Base-by-base conservation (phyloP, 2,329 filamentous ascomycete species). In the Exophiala sp. region DNA sequence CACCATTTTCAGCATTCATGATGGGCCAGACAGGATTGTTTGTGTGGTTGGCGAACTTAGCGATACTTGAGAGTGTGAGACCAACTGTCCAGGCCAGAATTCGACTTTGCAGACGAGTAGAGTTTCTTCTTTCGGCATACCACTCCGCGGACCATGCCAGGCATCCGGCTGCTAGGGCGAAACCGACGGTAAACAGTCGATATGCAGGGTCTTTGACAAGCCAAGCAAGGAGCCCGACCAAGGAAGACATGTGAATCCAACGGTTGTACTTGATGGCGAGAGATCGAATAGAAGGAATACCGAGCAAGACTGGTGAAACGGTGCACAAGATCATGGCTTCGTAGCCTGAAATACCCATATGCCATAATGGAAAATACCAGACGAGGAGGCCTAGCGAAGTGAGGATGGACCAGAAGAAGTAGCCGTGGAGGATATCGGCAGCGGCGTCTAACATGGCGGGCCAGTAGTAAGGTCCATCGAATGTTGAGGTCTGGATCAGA, bases 331-430 rank as follows among this genome's bases (percentile, higher is more conserved):
- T 86, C 62, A 95, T 79, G 40, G 85, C 87, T 73, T 99, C 94
- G 68, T 94, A 99, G 59, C 94, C 94, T 3, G 92, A 97, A 57
- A 99, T 95, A 24, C 94, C 94, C 94, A 99, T 99, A 70, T 96
- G 85, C 94, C 94, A 99, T 9, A 99, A 82, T 11, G 94, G 94
- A 69, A 99, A 99, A 72, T 95, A 99, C 94, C 94, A 99, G 41
- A 99, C 87, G 39, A 89, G 79, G 41, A 99, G 78, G 21, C 90
- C 91, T 48, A 99, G 78, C 57, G 90, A 90, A 54, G 94, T 99
- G 61, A 96, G 77, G 68, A 92, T 88, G 8, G 91, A 91, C 94
- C 94, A 99, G 73, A 97, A 97, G 52, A 94, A 84, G 68, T 92
- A 97, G 86, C 92, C 94, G 72, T 91, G 90, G 72, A 96, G 97